Conservation (phyloP, 2,329 filamentous ascomycete species). For the Fusarium keratoplasticum region DNA sequence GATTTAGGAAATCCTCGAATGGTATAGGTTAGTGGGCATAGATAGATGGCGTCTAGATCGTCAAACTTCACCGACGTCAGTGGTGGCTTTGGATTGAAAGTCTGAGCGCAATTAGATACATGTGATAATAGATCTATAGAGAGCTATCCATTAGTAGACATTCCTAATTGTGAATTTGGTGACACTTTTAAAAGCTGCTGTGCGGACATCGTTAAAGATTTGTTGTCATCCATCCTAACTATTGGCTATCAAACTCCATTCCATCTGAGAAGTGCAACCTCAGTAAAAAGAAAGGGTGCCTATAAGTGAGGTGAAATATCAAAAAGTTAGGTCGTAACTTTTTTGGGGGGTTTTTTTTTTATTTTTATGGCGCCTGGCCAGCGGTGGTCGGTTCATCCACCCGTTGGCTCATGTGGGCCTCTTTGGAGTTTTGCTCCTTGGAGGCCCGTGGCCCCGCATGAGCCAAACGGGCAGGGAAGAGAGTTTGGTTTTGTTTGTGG, state of each 20-base stretch:
- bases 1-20: background rate
- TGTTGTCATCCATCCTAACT: background rate
- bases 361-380: background rate
- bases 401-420: background rate
- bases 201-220: rapidly evolving
- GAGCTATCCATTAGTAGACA: background rate
- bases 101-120: background rate
- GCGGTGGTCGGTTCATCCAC: background rate
- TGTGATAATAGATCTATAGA: background rate
- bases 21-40: background rate
- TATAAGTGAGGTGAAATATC: background rate
- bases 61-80: background rate
- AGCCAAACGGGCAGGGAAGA: background rate
- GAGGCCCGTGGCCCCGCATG: background rate
- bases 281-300: background rate
- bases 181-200: background rate
- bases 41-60: background rate
- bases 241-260: too few relatives aligned
- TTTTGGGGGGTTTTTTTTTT: background rate
- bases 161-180: background rate
- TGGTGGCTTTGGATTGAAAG: background rate
- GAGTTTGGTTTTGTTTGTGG: background rate
- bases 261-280: too few relatives aligned
- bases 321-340: background rate
- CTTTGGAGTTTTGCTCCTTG: background rate